phyloP scores from a whole-genome alignment of 2,329 filamentous ascomycete genomes.

The Exophiala sp. region DNA sequence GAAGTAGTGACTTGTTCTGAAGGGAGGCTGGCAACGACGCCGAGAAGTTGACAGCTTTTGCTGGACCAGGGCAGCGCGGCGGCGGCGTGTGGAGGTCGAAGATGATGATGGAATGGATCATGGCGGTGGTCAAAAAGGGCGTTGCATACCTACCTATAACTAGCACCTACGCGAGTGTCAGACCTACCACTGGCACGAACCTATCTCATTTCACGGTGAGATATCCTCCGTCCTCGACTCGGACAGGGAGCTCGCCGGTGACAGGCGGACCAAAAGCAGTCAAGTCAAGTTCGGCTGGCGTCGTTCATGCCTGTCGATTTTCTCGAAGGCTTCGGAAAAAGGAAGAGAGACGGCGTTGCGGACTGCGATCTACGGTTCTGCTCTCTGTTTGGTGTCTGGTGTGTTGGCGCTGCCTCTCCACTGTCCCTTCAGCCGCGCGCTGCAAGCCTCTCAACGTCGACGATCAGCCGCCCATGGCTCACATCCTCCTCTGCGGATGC shows the following conservation, averaged over 20 bases:
- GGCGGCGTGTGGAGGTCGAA: neutral
- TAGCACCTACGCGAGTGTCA: neutral
- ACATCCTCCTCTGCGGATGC: neutral
- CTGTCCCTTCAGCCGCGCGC: neutral
- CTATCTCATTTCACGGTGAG: neutral
- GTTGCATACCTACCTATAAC: neutral
- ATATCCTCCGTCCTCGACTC: neutral
- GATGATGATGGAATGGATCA: neutral
- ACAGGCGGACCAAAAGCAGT: neutral
- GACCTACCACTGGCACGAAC: too few species aligned
- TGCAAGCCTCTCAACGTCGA: constrained; percentile 4
- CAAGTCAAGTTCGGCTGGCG: neutral
- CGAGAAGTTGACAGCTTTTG: neutral
- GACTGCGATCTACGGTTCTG: neutral
- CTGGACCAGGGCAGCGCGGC: neutral
- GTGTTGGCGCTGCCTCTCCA: neutral
- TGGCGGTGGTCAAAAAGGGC: neutral
- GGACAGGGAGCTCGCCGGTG: neutral
- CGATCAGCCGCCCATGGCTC: constrained; percentile 8
- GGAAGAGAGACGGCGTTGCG: neutral
- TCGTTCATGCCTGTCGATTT: neutral
- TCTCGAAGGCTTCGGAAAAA: neutral
- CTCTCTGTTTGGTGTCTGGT: neutral
- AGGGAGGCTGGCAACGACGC: neutral
- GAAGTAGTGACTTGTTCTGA: neutral